Percentiles rank a stretch among this genome's conserved stretches.
These are phyloP conservation scores for Candida oleophila DNA, from an alignment of 805 yeast genomes.

Conservation along the genomic window DNA sequence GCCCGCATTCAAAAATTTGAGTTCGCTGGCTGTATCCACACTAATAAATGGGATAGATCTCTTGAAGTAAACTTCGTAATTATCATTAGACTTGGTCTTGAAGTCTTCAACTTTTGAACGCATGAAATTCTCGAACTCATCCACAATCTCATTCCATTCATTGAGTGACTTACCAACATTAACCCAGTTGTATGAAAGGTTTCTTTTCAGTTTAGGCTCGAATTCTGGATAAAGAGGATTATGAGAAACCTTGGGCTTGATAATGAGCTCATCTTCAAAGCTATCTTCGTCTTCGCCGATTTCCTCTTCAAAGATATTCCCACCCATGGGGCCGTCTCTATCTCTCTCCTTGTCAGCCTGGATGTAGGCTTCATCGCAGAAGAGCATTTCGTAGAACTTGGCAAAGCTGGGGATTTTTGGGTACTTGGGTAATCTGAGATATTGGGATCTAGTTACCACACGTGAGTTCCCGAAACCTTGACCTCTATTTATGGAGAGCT, in stretches of 20 bases:
- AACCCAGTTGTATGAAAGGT: constrained; percentile 15
- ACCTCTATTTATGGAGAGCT: constrained; percentile 18
- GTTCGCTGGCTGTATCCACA: constrained; percentile 31
- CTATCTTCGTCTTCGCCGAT: constrained; percentile 1
- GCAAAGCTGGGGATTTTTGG: constrained; percentile 31
- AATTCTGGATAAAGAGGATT: constrained; percentile 3
- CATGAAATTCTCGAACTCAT: constrained; percentile 46
- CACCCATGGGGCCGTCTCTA: not conserved
- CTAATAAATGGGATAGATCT: constrained; percentile 40
- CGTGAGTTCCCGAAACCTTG: not conserved
- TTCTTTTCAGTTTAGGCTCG: not conserved
- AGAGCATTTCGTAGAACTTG: constrained; percentile 6
- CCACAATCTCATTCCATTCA: constrained; percentile 49
- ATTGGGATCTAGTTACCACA: not conserved
- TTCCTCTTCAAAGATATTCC: not conserved
- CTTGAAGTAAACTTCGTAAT: constrained; percentile 26
- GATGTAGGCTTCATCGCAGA: constrained; percentile 1
- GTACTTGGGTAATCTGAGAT: constrained; percentile 2
- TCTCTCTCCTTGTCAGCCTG: not conserved
- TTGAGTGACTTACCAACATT: constrained; percentile 48
- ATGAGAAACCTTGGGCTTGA: constrained; percentile 1
- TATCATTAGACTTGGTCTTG: constrained; percentile 11
- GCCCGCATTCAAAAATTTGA: constrained; percentile 30
- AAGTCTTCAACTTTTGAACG: constrained; percentile 27
- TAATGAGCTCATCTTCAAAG: constrained; percentile 1